A percentile compares a stretch with the other conserved stretches of the same genome.
phyloP scores from a whole-genome alignment of 1,139 yeast genomes.

The Kodamaea derodonti region DNA sequence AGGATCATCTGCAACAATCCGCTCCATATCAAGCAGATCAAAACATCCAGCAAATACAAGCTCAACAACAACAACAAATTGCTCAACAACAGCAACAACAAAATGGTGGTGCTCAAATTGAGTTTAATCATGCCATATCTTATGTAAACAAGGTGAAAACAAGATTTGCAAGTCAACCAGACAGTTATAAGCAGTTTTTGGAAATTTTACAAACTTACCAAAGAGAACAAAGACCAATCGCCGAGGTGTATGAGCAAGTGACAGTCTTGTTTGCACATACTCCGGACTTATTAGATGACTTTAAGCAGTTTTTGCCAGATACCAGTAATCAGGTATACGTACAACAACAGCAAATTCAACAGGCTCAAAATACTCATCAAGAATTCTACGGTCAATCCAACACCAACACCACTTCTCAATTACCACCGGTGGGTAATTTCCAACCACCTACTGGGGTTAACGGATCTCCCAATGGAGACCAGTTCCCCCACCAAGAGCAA shows the following conservation, averaged over 20 bases:
- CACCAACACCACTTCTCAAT: conserved; percentile 40
- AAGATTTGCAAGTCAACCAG: conserved; percentile 91
- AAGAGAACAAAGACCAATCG: conserved; percentile 90
- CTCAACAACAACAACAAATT: conserved; percentile 30
- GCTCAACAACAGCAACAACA: conserved; percentile 14
- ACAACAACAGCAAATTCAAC: conserved; percentile 23
- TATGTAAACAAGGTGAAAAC: conserved; percentile 95
- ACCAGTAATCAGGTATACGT: conserved; percentile 46
- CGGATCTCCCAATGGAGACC: conserved; percentile 24
- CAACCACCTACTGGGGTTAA: conserved; percentile 65
- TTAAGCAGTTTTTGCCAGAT: conserved; percentile 93
- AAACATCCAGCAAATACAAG: conserved; percentile 13
- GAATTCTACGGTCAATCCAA: conserved; percentile 16
- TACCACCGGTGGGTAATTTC: conserved; percentile 95
- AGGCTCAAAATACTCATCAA: conserved; percentile 12
- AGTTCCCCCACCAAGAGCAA: conserved; percentile 7
- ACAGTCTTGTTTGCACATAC: conserved; percentile 86
- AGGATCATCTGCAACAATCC: conserved; percentile 10
- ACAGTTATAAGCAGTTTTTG: conserved; percentile 87
- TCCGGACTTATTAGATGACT: conserved; percentile 91
- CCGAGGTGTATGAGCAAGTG: conserved; percentile 92
- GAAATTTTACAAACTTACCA: conserved; percentile 96
- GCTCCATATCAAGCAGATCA: conserved; percentile 7
- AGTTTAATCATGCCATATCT: conserved; percentile 93
- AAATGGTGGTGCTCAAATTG: conserved; percentile 72